Evolutionary conservation across 2,329 filamentous ascomycete genomes (phyloP).

Genomic region (Arachnopeziza araneosa): DNA sequence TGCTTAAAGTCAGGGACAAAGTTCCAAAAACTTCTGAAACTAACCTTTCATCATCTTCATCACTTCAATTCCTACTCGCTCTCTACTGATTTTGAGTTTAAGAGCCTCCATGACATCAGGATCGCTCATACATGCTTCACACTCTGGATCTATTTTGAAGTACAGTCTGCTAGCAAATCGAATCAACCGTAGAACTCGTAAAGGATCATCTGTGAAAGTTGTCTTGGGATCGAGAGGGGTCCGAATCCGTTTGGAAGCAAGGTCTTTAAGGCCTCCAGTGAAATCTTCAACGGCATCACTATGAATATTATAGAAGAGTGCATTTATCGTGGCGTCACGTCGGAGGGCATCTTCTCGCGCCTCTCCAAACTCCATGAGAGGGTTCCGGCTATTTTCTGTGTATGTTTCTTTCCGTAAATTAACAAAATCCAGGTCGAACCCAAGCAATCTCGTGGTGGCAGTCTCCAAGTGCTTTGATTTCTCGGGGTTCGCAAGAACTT

Average conservation of each 20-base stretch:
- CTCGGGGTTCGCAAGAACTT: slow-evolving; percentile 86
- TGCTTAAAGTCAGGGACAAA: slow-evolving; percentile 22
- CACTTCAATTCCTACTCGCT: slow-evolving; percentile 79
- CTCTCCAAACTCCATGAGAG: slow-evolving; percentile 89
- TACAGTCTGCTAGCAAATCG: slow-evolving; percentile 81
- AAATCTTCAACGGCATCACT: slow-evolving; percentile 78
- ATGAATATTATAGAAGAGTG: slow-evolving; percentile 91
- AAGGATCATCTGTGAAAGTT: slow-evolving; percentile 90
- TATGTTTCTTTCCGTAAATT: slow-evolving; percentile 93
- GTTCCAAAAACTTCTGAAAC: slow-evolving; percentile 14
- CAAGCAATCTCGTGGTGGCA: slow-evolving; percentile 77
- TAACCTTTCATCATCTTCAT: slow-evolving; percentile 83
- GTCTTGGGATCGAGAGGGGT: slow-evolving; percentile 85
- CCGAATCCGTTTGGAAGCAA: slow-evolving; percentile 66
- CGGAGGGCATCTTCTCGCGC: slow-evolving; percentile 84
- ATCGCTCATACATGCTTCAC: slow-evolving; percentile 70
- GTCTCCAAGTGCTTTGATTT: slow-evolving; percentile 97
- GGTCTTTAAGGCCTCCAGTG: slow-evolving; percentile 71
- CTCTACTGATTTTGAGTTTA: slow-evolving; percentile 84
- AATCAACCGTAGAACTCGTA: slow-evolving; percentile 80
- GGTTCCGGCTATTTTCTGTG: slow-evolving; percentile 80
- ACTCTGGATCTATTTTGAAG: slow-evolving; percentile 69
- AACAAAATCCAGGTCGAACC: slow-evolving; percentile 87
- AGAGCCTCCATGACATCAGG: slow-evolving; percentile 72
- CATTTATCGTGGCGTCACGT: slow-evolving; percentile 90